Base-by-base conservation (phyloP, 176 grass and related monocot species). In the Sorghum bicolor region DNA sequence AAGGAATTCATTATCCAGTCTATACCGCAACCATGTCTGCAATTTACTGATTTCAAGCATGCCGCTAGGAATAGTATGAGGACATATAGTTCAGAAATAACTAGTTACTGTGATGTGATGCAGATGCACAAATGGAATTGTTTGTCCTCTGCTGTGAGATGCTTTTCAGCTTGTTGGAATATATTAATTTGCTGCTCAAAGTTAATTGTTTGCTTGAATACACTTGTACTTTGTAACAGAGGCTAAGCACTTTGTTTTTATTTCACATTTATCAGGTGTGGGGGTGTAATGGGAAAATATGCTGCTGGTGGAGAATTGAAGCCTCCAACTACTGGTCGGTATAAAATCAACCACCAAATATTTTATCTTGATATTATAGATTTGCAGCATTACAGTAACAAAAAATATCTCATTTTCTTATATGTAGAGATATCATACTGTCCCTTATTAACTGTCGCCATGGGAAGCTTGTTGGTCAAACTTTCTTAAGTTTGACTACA, bases 281-380 rank as follows among this genome's bases (percentile, higher is more conserved):
- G 93, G 58, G 97, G 93, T 85, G 93, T 99, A 73, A 99, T 99
- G 97, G 97, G 97, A 39, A 99, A 96, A 75, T 99, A 99, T 19
- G 97, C 97, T 86, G 97, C 93, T 73, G 97, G 97, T 88, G 97
- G 97, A 88, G 97, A 99, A 87, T 71, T 99, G 64, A 99, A 99
- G 86, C 97, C 97, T 87, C 97, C 97, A 86, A 94, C 88, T 71
- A 99, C 97, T 92, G 97, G 97, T 99, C 57, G 29, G 93, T 90
- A 67, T 90, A 67, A 70, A 86, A 75, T 75, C 28, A n/a, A 32
- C 41, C 64, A 64, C 25, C 14, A 77, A 52, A 67, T 38, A 67
- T 78, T 63, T 8, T 62, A 14, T 31, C 70, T 9, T 65, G 43
- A 11, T 45, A 70, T 85, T 74, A 40, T 26, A 30, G 19, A 83